phyloP scores from a whole-genome alignment of 441 rosid genomes.

The Syzygium malaccense region DNA sequence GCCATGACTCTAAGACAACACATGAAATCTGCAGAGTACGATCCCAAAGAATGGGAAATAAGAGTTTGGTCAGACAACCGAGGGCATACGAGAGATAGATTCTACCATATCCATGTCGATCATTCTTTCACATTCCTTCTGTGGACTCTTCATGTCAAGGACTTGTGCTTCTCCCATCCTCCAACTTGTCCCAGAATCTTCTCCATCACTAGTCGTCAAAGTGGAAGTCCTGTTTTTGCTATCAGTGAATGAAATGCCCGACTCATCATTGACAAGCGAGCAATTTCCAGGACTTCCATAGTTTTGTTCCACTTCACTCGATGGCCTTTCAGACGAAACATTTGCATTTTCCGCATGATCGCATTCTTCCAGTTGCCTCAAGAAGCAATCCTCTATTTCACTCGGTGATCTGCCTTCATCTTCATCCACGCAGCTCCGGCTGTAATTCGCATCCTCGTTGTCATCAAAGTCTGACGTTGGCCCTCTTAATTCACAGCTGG shows the following conservation, averaged over 20 bases:
- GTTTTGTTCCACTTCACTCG: constrained; percentile 8
- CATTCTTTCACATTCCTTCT: constrained; percentile 9
- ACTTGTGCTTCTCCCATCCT: constrained; percentile 1
- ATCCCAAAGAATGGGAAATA: background rate
- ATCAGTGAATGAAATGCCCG: constrained; percentile 43
- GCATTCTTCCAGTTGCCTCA: constrained; percentile 39
- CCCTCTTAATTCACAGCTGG: constrained; percentile 58
- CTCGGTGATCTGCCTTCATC: constrained; percentile 42
- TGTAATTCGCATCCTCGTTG: constrained; percentile 25
- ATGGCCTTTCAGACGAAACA: constrained; percentile 9
- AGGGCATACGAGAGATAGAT: constrained; percentile 3
- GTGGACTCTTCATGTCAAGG: background rate
- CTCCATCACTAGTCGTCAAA: constrained; percentile 22
- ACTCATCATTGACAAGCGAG: constrained; percentile 23
- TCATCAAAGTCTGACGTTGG: constrained; percentile 34
- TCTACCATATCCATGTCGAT: constrained; percentile 16
- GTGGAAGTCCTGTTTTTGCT: constrained; percentile 35
- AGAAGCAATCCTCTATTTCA: constrained; percentile 65
- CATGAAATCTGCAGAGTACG: background rate
- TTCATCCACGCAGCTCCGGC: constrained; percentile 31
- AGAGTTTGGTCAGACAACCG: constrained; percentile 17
- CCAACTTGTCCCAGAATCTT: constrained; percentile 20
- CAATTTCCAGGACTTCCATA: constrained; percentile 19
- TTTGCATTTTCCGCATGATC: constrained; percentile 3
- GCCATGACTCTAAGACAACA: background rate